These are phyloP conservation scores for Auxenochlorella pyrenoidosa DNA, from an alignment of 139 green algal species.

Conservation along the genomic window DNA sequence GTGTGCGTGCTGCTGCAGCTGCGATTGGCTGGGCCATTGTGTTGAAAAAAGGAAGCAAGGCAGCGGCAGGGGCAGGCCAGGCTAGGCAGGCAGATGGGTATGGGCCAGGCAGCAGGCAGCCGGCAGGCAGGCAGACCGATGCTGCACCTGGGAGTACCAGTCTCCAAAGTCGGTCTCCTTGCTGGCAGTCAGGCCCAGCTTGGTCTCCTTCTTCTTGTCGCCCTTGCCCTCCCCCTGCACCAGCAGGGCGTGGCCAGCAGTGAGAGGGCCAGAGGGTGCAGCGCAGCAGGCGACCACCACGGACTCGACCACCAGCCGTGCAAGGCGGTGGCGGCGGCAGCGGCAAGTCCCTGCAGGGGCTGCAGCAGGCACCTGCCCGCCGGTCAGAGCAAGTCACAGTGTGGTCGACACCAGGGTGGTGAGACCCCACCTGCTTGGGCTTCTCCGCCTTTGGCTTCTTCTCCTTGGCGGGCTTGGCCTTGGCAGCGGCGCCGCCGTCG, in stretches of 20 bases:
- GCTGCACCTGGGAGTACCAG: slow-evolving; percentile 79
- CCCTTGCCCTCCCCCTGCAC: not conserved
- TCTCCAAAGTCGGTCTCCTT: slow-evolving; percentile 92
- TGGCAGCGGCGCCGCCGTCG: slow-evolving; percentile 20
- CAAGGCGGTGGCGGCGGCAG: not conserved
- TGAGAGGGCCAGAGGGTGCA: not conserved
- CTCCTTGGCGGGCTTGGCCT: slow-evolving; percentile 55
- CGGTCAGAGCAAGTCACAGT: too few relatives aligned
- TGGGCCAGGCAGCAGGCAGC: not conserved
- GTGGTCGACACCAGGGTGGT: too few relatives aligned
- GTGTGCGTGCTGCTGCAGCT: too few relatives aligned
- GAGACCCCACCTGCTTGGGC: slow-evolving; percentile 41
- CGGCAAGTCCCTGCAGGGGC: too few relatives aligned
- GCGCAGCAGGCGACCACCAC: too few relatives aligned
- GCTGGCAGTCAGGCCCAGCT: slow-evolving; percentile 84
- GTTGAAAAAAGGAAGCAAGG: too few relatives aligned
- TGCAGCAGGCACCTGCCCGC: too few relatives aligned
- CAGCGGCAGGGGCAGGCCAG: too few relatives aligned
- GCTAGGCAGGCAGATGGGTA: too few relatives aligned
- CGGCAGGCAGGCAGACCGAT: not conserved
- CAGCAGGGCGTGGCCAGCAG: not conserved
- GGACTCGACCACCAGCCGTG: not conserved
- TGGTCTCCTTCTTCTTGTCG: slow-evolving; percentile 89
- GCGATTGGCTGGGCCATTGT: too few relatives aligned
- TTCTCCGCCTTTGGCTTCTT: slow-evolving; percentile 69